Evolutionary conservation across 192 early-diverging fungal genomes (phyloP), one percentile per base, ranked within the genome.

Genomic region (Chytriomyces sp.): DNA sequence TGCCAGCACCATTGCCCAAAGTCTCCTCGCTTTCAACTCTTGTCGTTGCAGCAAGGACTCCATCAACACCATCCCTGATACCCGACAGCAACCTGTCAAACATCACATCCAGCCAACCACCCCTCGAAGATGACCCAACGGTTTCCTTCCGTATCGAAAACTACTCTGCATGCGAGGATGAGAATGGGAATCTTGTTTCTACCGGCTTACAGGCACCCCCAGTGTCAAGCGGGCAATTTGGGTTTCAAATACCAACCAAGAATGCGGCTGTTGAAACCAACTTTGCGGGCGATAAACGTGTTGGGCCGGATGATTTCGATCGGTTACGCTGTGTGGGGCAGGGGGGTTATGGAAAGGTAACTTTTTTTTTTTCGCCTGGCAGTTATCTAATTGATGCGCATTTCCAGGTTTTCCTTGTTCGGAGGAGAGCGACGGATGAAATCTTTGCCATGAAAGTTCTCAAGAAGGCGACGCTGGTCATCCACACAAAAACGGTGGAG

Each of bases 381-480:
- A 8, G n/a, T 8, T 8, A 13, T 8, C 35, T 8, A 8, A n/a
- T n/a, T n/a, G n/a, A n/a, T n/a, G n/a, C n/a, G n/a, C n/a, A n/a
- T n/a, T n/a, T 13, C 43, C 26, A 63, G 76, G 78, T 95, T 9
- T 93, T 92, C 63, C 81, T 97, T 60, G 93, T 95, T 5, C 89
- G 88, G 67, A 90, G 94, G 80, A 92, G 89, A 76, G 68, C 49
- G 6, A 53, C 61, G n/a, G 35, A 49, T 49, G 16, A 76, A 16
- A 49, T 82, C 47, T 96, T 92, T 80, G 96, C 96, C 47, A 96
- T 96, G 96, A 97, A 97, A 82, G 93, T 95, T 5, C 86, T 97
- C 53, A 90, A 91, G 82, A 95, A 96, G 84, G 95, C 94, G 6
- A 89, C 91, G 35, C 87, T 97, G 57, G 86, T 94, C 60, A 80